Evolutionary conservation across 805 yeast genomes (phyloP).

Genomic region (Candida gorgasii): DNA sequence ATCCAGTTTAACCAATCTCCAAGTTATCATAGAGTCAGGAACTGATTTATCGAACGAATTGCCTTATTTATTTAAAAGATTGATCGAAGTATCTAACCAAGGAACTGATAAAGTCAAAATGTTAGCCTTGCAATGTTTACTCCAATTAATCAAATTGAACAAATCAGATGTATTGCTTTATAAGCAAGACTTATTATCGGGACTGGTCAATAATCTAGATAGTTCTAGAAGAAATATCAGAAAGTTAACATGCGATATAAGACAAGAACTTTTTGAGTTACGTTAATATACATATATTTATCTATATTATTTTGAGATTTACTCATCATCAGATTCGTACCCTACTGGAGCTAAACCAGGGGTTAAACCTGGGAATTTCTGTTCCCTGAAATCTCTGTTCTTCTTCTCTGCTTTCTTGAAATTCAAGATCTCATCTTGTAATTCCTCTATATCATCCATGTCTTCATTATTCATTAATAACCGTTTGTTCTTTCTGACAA

Average conservation of each 20-base stretch:
- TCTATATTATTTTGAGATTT: not conserved
- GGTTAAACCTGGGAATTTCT: conserved; percentile 63
- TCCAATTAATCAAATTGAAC: conserved; percentile 39
- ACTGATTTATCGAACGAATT: conserved; percentile 54
- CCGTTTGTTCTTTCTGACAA: conserved; percentile 37
- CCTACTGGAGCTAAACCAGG: conserved; percentile 89
- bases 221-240: conserved; percentile 77
- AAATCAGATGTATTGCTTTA: conserved; percentile 51
- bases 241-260: conserved; percentile 71
- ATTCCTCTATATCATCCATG: conserved; percentile 27
- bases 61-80: conserved; percentile 54
- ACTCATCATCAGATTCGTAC: conserved; percentile 40
- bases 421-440: conserved; percentile 31
- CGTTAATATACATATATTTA: conserved; percentile 7
- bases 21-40: conserved; percentile 54
- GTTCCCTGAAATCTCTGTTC: conserved; percentile 37
- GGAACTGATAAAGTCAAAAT: conserved; percentile 55
- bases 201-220: conserved; percentile 57
- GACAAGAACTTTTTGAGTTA: conserved; percentile 72
- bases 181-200: conserved; percentile 48
- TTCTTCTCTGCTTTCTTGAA: conserved; percentile 27
- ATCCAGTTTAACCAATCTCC: conserved; percentile 62
- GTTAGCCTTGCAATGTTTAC: conserved; percentile 57
- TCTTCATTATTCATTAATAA: conserved; percentile 23
- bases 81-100: conserved; percentile 41